Conservation (phyloP, 179 eudicot genomes). For the Amaranthus tricolor region DNA sequence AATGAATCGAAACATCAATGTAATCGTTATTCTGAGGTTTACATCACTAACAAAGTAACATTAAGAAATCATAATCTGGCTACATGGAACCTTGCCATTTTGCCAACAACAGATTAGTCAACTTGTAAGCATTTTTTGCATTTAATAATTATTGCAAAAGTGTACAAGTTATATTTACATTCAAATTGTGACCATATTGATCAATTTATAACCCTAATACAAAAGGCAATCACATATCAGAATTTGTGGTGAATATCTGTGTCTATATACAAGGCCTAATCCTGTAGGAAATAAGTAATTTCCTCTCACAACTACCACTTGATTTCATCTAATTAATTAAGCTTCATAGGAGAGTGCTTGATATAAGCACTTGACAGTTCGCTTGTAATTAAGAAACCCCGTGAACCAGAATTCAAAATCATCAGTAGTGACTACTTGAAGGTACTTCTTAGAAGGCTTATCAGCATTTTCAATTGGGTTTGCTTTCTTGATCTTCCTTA, state of each 20-base stretch:
- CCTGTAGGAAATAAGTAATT: not conserved
- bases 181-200: no score
- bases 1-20: no score
- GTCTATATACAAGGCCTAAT: not conserved
- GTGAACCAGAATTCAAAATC: conserved; percentile 65
- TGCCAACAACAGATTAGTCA: no score
- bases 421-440: conserved; percentile 55
- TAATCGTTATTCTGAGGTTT: no score
- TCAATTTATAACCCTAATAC: no score
- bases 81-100: no score
- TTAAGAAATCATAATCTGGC: no score
- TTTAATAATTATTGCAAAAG: no score
- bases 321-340: not conserved
- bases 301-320: not conserved
- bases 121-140: no score
- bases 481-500: conserved; percentile 38
- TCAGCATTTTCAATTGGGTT: conserved; percentile 33
- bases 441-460: conserved; percentile 44
- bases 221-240: not conserved
- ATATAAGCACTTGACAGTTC: conserved; percentile 40
- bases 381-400: conserved; percentile 46
- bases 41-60: no score
- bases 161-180: no score
- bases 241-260: not conserved
- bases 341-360: conserved; percentile 29